Conservation (phyloP, 345 rosid species). For the Dipteronia dyeriana region DNA sequence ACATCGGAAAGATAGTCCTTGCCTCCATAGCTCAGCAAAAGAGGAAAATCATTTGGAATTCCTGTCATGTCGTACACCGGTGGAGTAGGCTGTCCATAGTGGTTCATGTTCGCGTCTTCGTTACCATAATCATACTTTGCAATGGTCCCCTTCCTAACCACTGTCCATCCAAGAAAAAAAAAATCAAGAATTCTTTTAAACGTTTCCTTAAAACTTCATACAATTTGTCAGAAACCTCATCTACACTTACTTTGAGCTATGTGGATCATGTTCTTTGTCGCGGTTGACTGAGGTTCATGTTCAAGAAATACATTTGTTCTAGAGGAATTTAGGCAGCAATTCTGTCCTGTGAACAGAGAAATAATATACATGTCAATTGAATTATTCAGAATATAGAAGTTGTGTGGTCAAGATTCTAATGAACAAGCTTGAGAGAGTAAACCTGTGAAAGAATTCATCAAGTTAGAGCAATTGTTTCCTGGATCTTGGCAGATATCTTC, state of each 20-base stretch:
- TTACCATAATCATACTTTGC: constrained; percentile 50
- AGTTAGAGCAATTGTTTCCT: constrained; percentile 42
- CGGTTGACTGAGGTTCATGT: constrained; percentile 54
- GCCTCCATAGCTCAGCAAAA: constrained; percentile 52
- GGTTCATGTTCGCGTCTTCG: constrained; percentile 41
- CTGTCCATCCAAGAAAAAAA: constrained; percentile 22
- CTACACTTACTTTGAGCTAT: constrained; percentile 51
- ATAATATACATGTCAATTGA: too few species aligned
- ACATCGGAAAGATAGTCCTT: constrained; percentile 43
- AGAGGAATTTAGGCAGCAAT: constrained; percentile 58
- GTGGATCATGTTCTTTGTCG: constrained; percentile 63
- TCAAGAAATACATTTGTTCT: constrained; percentile 34
- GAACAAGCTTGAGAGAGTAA: neutral
- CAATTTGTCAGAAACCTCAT: neutral
- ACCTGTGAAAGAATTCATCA: constrained; percentile 54
- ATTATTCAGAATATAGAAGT: neutral
- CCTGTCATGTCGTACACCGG: constrained; percentile 44
- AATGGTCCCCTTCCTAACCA: constrained; percentile 46
- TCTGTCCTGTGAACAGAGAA: constrained; percentile 36
- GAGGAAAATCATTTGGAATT: constrained; percentile 49
- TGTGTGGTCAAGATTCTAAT: neutral
- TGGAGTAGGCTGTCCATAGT: constrained; percentile 53
- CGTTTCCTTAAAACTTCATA: neutral
- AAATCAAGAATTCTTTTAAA: neutral
- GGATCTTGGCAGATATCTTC: constrained; percentile 36